A percentile compares a stretch with the other conserved stretches of the same genome.
Conservation (phyloP, 345 rosid species). For the Hibiscus trionum region DNA sequence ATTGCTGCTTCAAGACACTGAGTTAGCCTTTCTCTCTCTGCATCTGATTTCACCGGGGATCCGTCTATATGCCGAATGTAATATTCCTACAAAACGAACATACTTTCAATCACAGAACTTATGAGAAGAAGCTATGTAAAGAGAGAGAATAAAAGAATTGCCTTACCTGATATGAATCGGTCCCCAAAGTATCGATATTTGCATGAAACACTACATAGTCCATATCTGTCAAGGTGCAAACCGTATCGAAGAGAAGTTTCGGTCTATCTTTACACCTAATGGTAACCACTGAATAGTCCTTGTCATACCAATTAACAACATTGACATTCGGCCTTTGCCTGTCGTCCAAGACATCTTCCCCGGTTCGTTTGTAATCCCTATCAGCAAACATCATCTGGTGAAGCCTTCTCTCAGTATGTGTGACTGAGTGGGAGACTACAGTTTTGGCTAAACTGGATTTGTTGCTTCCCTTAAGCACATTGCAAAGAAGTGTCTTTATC, state of each 20-base stretch:
- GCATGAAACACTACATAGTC: slow-evolving; percentile 62
- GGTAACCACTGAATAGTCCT: slow-evolving; percentile 77
- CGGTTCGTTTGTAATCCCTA: slow-evolving; percentile 69
- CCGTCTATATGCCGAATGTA: slow-evolving; percentile 76
- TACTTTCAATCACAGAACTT: not conserved
- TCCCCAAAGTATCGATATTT: slow-evolving; percentile 24
- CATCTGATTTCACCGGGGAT: slow-evolving; percentile 60
- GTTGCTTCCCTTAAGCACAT: slow-evolving; percentile 76
- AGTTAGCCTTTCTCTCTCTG: slow-evolving; percentile 67
- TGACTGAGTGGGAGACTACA: slow-evolving; percentile 47
- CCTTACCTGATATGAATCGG: slow-evolving; percentile 43
- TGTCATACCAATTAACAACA: slow-evolving; percentile 76
- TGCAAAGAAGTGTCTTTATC: slow-evolving; percentile 62
- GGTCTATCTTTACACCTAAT: slow-evolving; percentile 85
- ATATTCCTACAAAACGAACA: slow-evolving; percentile 42
- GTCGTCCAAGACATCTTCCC: slow-evolving; percentile 42
- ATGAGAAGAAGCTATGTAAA: not conserved
- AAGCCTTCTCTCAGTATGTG: slow-evolving; percentile 80
- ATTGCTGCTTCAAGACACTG: slow-evolving; percentile 95
- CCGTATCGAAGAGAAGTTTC: slow-evolving; percentile 82
- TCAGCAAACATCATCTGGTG: slow-evolving; percentile 99
- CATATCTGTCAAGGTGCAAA: slow-evolving; percentile 92
- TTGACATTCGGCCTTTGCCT: slow-evolving; percentile 60
- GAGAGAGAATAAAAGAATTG: not conserved
- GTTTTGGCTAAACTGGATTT: slow-evolving; percentile 61